Evolutionary conservation across 1,284 basidiomycete genomes (phyloP), one percentile per base, ranked within the genome.

Genomic region (Salmacisia buchloeana): DNA sequence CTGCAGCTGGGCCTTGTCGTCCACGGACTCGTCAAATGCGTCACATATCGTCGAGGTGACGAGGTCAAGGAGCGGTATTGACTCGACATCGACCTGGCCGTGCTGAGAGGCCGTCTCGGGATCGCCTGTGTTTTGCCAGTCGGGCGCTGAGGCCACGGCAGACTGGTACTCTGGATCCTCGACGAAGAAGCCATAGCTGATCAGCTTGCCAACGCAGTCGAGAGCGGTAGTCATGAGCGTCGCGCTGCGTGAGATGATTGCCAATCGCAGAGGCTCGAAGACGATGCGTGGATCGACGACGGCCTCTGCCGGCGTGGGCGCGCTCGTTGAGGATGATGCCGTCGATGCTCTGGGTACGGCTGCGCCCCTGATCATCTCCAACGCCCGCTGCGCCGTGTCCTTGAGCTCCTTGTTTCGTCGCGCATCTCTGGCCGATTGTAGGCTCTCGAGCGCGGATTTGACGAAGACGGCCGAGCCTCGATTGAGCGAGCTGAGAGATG

Each of bases 11-110:
- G 61, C 61, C 38, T 70, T 71, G 63, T 78, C 76, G 66, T 78
- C 76, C 33, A 75, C 31, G 27, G 64, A 71, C 41, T 78, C 76
- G 25, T 72, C 67, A 41, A 76, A 79, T 58, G 69, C 71, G 23
- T 76, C 70, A 64, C 78, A 79, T n/a, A 79, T 71, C 12, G 77
- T 77, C 38, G 74, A 69, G n/a, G 76, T 77, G 15, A 79, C 78
- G 2, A 78, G 63, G 54, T 58, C 38, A 38, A 61, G 36, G 27
- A 62, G 54, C 23, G 38, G 35, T 23, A 54, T 34, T n/a, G 59
- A 46, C 3, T 27, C 49, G 15, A 31, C 29, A 33, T 54, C 49
- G 41, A 43, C 41, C 9, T 18, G 35, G 25, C 35, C 35, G 21
- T 36, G 33, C 35, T 58, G 56, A 23, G 56, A 58, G 39, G 38